Conservation (phyloP, 768 basidiomycete species). For the Albatrellus ellisii region DNA sequence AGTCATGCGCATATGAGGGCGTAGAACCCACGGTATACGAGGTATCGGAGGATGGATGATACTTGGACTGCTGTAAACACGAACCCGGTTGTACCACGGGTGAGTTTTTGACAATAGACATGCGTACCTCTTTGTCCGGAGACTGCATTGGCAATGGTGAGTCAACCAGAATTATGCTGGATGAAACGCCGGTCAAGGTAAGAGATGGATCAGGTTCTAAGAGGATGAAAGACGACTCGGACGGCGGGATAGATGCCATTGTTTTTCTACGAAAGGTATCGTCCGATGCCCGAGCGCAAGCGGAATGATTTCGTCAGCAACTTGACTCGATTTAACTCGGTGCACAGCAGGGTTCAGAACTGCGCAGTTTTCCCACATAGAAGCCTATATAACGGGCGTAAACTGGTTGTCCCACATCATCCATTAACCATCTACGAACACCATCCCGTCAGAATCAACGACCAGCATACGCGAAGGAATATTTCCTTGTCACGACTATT, state of each 20-base stretch:
- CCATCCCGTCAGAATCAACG: no score
- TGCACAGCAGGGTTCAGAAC: no score
- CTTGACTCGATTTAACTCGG: no score
- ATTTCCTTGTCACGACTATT: no score
- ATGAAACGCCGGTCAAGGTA: constrained; percentile 1
- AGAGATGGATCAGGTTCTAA: constrained; percentile 8
- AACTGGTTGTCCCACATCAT: no score
- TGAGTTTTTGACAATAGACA: not conserved
- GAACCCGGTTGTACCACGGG: no score
- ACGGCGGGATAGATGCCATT: constrained; percentile 11
- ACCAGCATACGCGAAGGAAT: no score
- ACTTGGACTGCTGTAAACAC: not conserved
- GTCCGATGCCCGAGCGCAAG: no score
- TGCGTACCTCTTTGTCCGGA: not conserved
- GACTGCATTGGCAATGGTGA: not conserved
- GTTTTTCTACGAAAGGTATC: not conserved
- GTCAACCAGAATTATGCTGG: not conserved
- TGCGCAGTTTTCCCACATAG: no score
- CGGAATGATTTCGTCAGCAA: no score
- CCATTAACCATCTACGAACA: no score
- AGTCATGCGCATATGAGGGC: constrained; percentile 57
- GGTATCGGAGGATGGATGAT: constrained; percentile 35
- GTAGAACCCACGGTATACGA: constrained; percentile 34
- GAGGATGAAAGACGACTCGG: constrained; percentile 17
- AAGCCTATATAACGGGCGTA: no score